Base-by-base conservation (phyloP, 1,284 basidiomycete genomes). In the Sutorius eximius region DNA sequence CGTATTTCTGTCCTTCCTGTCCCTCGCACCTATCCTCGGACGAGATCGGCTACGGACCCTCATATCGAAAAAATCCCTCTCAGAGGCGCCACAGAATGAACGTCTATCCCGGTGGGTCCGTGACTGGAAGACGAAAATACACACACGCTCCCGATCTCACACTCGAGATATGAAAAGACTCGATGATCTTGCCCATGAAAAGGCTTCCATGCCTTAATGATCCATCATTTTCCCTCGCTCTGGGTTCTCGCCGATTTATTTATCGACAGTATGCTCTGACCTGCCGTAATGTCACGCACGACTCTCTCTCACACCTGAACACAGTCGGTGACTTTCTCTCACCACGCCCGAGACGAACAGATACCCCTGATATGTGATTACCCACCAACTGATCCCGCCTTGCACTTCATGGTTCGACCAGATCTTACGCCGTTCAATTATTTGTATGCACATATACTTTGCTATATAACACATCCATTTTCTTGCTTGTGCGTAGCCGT, bases 21-120 rank as follows among this genome's bases (percentile, higher is more conserved):
- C 88, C 37, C 78, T 91, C 20, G 89, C 89, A 16, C 89, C 89
- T 12, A 89, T 92, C 54, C 75, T 92, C 6, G 86, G 80, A 11
- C 81, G 88, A 34, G 82, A 86, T 56, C 77, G 77, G 49, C 74
- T 91, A 16, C 81, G 82, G 27, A 68, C 75, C 27, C 73, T 86
- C 65, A 75, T 88, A 51, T 76, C 82, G n/a, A 71, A 57, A 55
- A 69, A 53, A 55, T 67, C 68, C n/a, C 55, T 62, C 51, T 65
- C 55, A 48, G 65, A 57, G 62, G 57, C 54, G 40, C 51, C 57
- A 38, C 60, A 55, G 16, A 72, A 77, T 40, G 77, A 80, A 58
- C 73, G 75, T 50, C 65, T 73, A 16, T 71, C 78, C 37, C 73
- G 78, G 47, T 84, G 82, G 85, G 76, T 86, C 27, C 77, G 77